These are phyloP conservation scores for Flaveria ramosissima DNA, from an alignment of 129 eudicot species.

Conservation along the genomic window DNA sequence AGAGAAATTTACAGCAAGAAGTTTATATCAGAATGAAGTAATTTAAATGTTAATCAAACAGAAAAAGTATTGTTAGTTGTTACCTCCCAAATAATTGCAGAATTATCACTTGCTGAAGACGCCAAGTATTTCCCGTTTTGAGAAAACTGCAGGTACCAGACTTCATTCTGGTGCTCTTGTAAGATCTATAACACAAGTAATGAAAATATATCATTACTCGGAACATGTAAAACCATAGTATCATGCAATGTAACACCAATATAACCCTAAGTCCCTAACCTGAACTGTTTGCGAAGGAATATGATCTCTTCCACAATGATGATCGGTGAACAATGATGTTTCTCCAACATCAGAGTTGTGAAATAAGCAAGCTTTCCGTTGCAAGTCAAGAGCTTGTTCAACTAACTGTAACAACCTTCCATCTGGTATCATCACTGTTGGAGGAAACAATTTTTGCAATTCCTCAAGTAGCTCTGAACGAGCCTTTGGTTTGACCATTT, in stretches of 20 bases:
- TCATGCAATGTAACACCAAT: not conserved
- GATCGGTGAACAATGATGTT: constrained; percentile 73
- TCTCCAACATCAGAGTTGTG: constrained; percentile 72
- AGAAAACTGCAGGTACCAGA: constrained; percentile 90
- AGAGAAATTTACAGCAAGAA: constrained; percentile 10
- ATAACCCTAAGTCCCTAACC: constrained; percentile 51
- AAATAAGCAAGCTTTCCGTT: constrained; percentile 70
- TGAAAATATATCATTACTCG: not conserved
- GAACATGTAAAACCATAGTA: not conserved
- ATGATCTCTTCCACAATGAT: constrained; percentile 75
- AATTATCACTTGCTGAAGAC: constrained; percentile 76
- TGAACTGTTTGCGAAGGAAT: constrained; percentile 81
- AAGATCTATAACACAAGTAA: constrained; percentile 51
- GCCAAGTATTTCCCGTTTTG: constrained; percentile 86
- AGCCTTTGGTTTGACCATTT: constrained; percentile 36
- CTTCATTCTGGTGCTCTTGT: constrained; percentile 78
- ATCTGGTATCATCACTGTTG: constrained; percentile 77
- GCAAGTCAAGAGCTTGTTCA: constrained; percentile 86
- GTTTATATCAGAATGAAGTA: not conserved
- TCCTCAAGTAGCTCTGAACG: constrained; percentile 65
- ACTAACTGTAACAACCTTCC: constrained; percentile 67
- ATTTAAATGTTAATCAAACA: not conserved
- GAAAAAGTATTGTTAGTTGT: constrained; percentile 5
- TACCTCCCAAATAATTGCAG: constrained; percentile 97
- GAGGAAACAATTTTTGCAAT: constrained; percentile 71